phyloP scores from a whole-genome alignment of 257 asterid species.

The Leonotis leonurus region DNA sequence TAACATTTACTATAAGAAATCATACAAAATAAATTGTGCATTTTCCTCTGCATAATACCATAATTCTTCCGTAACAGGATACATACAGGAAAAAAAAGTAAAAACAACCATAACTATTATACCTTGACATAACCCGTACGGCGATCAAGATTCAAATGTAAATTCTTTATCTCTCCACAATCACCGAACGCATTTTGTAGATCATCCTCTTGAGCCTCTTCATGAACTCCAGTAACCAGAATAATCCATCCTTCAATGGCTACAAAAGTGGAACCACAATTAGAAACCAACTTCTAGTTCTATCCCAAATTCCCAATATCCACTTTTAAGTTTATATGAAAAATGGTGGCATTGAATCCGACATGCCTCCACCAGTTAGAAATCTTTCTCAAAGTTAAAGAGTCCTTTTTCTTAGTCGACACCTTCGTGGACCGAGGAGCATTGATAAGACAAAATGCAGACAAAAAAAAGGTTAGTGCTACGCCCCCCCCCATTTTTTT shows the following conservation, averaged over 20 bases:
- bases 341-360: neutral
- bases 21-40: too few species aligned
- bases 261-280: conserved; percentile 31
- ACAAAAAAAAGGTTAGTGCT: too few species aligned
- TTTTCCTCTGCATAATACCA: too few species aligned
- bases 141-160: conserved; percentile 95
- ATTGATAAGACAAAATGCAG: too few species aligned
- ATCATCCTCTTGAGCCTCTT: conserved; percentile 97
- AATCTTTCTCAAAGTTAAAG: too few species aligned
- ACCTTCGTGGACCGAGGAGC: too few species aligned
- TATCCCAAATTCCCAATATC: conserved; percentile 3
- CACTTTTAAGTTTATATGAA: neutral
- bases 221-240: conserved; percentile 91
- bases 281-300: conserved; percentile 15
- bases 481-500: too few species aligned
- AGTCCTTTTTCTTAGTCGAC: too few species aligned
- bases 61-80: too few species aligned
- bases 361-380: neutral
- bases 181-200: conserved; percentile 74
- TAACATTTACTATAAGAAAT: too few species aligned
- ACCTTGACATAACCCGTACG: conserved; percentile 99
- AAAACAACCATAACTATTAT: neutral
- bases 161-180: conserved; percentile 80
- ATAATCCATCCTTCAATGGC: conserved; percentile 99
- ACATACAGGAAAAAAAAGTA: too few species aligned